Conservation (phyloP, 352 stramenopile species). For the Phytophthora citricola region DNA sequence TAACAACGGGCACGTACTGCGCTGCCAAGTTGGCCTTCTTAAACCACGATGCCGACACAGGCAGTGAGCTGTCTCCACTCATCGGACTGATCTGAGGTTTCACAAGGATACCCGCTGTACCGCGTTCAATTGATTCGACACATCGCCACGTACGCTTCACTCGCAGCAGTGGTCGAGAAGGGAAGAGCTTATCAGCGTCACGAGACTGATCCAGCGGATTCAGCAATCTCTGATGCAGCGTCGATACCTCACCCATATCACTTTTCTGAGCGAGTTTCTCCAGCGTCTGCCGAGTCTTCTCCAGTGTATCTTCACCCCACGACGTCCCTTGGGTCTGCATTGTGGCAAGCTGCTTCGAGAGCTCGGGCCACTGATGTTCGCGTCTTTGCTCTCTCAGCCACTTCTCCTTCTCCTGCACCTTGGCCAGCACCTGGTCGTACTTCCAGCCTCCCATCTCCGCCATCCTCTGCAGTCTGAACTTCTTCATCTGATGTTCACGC, state of each 20-base stretch:
- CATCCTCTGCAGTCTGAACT: constrained; percentile 69
- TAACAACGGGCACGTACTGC: constrained; percentile 81
- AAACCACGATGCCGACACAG: constrained; percentile 81
- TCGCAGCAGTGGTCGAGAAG: constrained; percentile 72
- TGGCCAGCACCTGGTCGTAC: constrained; percentile 63
- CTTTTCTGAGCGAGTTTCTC: constrained; percentile 34
- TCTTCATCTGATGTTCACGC: constrained; percentile 87
- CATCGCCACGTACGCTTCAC: constrained; percentile 89
- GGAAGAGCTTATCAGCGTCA: constrained; percentile 51
- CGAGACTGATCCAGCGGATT: constrained; percentile 76
- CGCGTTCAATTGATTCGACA: constrained; percentile 81
- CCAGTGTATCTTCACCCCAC: constrained; percentile 8
- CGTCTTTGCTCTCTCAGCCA: constrained; percentile 64
- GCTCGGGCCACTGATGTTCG: constrained; percentile 68
- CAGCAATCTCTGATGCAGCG: constrained; percentile 61
- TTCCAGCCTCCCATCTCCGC: constrained; percentile 80
- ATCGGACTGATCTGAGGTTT: constrained; percentile 93
- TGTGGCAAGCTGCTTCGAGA: constrained; percentile 50
- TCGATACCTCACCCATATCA: constrained; percentile 63
- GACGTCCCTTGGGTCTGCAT: constrained; percentile 25
- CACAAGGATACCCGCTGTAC: constrained; percentile 84
- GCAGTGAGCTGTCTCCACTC: constrained; percentile 88
- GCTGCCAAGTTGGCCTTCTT: constrained; percentile 86
- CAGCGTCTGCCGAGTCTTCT: constrained; percentile 29
- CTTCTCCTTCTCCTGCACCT: constrained; percentile 60